These are phyloP conservation scores for Vachellia collinsii DNA, from an alignment of 306 rosid genomes.

Conservation along the genomic window DNA sequence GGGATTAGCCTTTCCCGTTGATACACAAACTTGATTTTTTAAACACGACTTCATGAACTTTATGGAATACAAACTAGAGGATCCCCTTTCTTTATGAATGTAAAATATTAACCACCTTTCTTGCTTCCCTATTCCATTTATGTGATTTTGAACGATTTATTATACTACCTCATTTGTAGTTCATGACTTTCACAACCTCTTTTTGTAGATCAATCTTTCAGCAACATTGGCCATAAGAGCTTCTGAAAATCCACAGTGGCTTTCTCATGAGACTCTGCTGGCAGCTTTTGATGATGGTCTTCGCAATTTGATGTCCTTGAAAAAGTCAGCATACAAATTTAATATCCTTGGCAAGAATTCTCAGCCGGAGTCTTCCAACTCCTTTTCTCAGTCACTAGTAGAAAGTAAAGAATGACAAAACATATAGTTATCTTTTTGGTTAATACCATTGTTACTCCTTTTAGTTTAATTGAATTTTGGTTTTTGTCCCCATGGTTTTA, in stretches of 20 bases:
- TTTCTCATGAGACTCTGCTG: constrained; percentile 44
- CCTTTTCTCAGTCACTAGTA: constrained; percentile 6
- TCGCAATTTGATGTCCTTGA: constrained; percentile 31
- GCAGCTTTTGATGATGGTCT: constrained; percentile 31
- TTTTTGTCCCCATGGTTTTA: no score
- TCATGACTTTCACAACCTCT: constrained; percentile 2
- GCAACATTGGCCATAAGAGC: constrained; percentile 35
- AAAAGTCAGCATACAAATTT: constrained; percentile 16
- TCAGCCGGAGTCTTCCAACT: not conserved
- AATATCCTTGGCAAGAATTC: constrained; percentile 36
- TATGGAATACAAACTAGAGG: not conserved
- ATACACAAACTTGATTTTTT: no score
- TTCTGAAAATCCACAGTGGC: constrained; percentile 41
- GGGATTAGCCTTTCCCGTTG: no score
- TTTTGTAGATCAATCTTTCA: constrained; percentile 40
- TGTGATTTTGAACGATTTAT: not conserved
- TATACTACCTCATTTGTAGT: constrained; percentile 3
- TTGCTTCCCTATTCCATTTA: not conserved
- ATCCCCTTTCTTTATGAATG: not conserved
- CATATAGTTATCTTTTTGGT: not conserved
- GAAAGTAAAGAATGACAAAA: constrained; percentile 36
- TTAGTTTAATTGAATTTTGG: no score
- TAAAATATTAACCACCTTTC: not conserved
- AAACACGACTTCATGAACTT: not conserved
- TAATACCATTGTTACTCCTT: no score